Conservation (phyloP, 257 asterid genomes). For the Forsythia viridissima region DNA sequence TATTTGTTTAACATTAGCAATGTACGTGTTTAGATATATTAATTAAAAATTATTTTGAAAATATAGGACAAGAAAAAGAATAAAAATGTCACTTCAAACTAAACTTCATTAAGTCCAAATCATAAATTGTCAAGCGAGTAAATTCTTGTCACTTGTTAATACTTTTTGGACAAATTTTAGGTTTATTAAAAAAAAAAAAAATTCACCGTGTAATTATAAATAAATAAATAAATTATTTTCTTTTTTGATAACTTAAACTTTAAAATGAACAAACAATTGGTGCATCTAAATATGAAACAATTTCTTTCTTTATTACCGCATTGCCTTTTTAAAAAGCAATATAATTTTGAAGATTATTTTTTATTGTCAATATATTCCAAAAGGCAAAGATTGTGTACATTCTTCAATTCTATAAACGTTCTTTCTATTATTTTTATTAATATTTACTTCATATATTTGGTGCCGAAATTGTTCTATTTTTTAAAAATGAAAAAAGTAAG, state of each 20-base stretch:
- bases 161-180: too few species aligned
- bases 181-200: background rate
- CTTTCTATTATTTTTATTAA: too few species aligned
- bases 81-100: background rate
- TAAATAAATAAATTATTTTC: too few species aligned
- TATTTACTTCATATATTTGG: too few species aligned
- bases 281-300: too few species aligned
- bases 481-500: background rate
- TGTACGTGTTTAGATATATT: background rate
- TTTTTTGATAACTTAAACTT: too few species aligned
- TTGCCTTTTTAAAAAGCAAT: background rate
- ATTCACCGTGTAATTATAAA: background rate
- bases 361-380: constrained; percentile 23
- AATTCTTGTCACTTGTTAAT: background rate
- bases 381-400: background rate
- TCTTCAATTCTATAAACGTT: too few species aligned
- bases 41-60: background rate
- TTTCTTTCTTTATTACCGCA: too few species aligned
- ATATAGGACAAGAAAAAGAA: background rate
- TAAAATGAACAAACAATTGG: too few species aligned
- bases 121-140: background rate
- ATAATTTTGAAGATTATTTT: constrained; percentile 10
- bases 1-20: too few species aligned
- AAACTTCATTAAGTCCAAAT: background rate
- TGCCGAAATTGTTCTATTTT: too few species aligned